Evolutionary conservation across 768 basidiomycete species (phyloP).

Genomic region (Albatrellus ellisii): DNA sequence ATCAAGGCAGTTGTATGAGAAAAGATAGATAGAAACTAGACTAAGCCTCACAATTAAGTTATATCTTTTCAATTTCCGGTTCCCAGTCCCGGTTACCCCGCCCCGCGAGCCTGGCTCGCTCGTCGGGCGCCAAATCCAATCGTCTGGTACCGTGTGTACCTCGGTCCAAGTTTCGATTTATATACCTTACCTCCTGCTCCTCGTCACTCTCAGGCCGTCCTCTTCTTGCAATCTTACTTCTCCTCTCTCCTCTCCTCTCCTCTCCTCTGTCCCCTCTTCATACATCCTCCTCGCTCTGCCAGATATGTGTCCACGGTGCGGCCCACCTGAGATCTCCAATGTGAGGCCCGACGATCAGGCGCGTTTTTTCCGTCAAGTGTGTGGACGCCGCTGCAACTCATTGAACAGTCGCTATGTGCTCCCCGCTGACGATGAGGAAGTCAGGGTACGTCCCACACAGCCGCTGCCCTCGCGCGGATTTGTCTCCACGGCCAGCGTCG

Average conservation of each 20-base stretch:
- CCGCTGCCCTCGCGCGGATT: neutral
- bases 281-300: neutral
- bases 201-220: constrained; percentile 5
- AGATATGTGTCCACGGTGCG: constrained; percentile 21
- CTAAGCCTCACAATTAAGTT: too few species aligned
- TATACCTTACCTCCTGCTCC: too few species aligned
- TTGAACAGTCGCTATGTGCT: constrained; percentile 47
- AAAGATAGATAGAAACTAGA: too few species aligned
- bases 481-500: too few species aligned
- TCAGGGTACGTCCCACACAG: constrained; percentile 29
- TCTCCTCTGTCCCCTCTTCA: constrained; percentile 2
- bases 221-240: constrained; percentile 1
- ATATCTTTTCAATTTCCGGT: too few species aligned
- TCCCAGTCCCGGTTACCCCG: too few species aligned
- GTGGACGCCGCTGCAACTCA: constrained; percentile 42
- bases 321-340: constrained; percentile 24
- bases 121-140: too few species aligned
- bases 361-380: constrained; percentile 37
- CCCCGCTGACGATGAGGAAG: constrained; percentile 54
- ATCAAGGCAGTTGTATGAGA: constrained; percentile 32
- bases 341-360: constrained; percentile 28
- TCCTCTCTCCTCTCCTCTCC: neutral
- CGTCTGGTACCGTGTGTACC: too few species aligned
- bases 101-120: too few species aligned
- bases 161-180: too few species aligned